Evolutionary conservation across 2,329 filamentous ascomycete species (phyloP).

Genomic region (Cyphellophora europaea): DNA sequence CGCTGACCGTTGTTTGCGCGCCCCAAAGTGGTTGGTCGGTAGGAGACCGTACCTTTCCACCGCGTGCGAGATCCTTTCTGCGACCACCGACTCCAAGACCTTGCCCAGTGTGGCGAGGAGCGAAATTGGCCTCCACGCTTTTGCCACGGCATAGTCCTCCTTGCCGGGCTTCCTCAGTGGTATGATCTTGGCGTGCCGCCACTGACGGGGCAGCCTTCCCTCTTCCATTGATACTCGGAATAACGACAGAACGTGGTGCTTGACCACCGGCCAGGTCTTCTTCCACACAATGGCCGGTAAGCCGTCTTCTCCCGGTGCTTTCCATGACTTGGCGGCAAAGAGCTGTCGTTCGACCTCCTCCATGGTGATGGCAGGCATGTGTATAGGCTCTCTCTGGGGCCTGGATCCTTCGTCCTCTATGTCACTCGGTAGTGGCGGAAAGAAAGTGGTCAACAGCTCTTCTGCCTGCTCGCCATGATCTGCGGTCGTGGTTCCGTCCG

Average conservation of each 20-base stretch:
- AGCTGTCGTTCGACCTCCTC: too few species aligned
- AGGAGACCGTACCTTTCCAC: slow-evolving; percentile 12
- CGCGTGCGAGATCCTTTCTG: slow-evolving; percentile 7
- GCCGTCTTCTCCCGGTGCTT: too few species aligned
- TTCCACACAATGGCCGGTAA: slow-evolving; percentile 18
- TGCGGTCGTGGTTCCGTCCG: too few species aligned
- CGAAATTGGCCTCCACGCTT: slow-evolving; percentile 14
- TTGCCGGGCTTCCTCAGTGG: slow-evolving; percentile 16
- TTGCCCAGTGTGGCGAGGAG: slow-evolving; percentile 16
- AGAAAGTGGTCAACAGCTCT: too few species aligned
- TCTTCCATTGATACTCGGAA: slow-evolving; percentile 16
- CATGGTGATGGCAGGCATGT: too few species aligned
- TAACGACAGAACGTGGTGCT: slow-evolving; percentile 13
- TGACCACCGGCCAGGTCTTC: slow-evolving; percentile 18
- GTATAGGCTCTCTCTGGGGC: too few species aligned
- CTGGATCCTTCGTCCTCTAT: too few species aligned
- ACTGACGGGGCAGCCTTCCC: slow-evolving; percentile 11
- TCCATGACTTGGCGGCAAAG: too few species aligned
- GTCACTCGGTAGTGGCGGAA: too few species aligned
- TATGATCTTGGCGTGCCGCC: slow-evolving; percentile 14
- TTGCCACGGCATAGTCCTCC: slow-evolving; percentile 12
- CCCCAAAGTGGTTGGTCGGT: slow-evolving; percentile 8
- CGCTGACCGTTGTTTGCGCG: neutral
- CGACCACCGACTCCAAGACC: slow-evolving; percentile 10
- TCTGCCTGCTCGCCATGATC: too few species aligned